Base-by-base conservation (phyloP, 1,139 yeast genomes). In the Blastobotrys illinoisensis region DNA sequence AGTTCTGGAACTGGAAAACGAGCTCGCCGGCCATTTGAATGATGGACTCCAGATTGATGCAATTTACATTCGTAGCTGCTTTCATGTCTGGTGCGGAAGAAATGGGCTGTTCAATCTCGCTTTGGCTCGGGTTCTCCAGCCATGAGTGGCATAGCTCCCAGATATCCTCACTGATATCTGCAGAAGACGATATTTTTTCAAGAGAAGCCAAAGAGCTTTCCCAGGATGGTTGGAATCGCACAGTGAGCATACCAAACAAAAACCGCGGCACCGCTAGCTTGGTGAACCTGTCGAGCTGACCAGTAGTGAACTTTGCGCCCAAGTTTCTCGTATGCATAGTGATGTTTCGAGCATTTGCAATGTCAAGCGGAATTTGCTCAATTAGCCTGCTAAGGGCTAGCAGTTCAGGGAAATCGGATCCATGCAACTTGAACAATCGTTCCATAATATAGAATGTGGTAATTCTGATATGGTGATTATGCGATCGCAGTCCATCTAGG, bases 211-310 rank as follows among this genome's bases (percentile, higher is more conserved):
- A 74, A 2, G 87, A 85, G 4, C 87, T 88, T 19, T 81, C 79
- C 96, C 96, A 89, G 26, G 86, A 77, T 1, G 99, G 99, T 58
- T 89, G 87, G 64, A 93, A 90, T 58, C 81, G 80, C 49, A 84
- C 83, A 1, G 90, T 78, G 50, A 91, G 72, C 58, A 87, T 75
- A 24, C 97, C 98, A 67, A 89, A 82, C 53, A 86, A 59, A 66
- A 78, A 88, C 43, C 79, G 76, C 16, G 84, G 74, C 24, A 86
- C 75, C 5, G 80, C 70, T 14, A 64, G 63, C 45, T 78, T 76
- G 14, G 75, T 71, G 4, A 74, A 57, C 0, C 67, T 60, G 9
- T 78, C 72, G 0, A 74, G 60, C 1, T 74, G 74, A 9, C 71
- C 59, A n/a, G 73, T 69, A 32, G 74, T 69, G 64, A 78, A 85